These are phyloP conservation scores for Breynia disticha DNA, from an alignment of 441 rosid species.

Conservation along the genomic window DNA sequence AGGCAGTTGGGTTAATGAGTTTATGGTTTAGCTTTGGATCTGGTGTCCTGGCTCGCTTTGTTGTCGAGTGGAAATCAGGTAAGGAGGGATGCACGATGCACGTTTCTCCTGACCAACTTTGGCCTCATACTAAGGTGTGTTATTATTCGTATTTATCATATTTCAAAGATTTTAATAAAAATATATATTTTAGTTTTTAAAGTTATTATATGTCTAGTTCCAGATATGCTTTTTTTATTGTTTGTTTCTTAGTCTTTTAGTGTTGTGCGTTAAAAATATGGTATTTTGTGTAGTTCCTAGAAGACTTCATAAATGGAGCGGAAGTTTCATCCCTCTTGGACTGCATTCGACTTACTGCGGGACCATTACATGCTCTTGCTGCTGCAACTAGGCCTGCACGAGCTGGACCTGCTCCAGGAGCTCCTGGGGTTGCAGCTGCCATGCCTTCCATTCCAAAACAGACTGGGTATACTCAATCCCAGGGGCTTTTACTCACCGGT, in stretches of 20 bases:
- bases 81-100: conserved; percentile 99
- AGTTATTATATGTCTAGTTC: no score
- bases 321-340: conserved; percentile 93
- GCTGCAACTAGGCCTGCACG: conserved; percentile 99
- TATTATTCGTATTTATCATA: neutral
- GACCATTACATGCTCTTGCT: conserved; percentile 91
- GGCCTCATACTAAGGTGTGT: conserved; percentile 97
- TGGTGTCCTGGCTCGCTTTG: conserved; percentile 82
- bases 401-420: conserved; percentile 67
- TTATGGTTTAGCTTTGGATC: conserved; percentile 98
- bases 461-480: conserved; percentile 47
- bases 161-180: no score
- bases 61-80: conserved; percentile 98
- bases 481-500: conserved; percentile 43
- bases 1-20: conserved; percentile 92
- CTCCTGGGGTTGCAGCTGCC: conserved; percentile 39
- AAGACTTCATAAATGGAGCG: conserved; percentile 90
- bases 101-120: conserved; percentile 97
- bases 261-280: no score
- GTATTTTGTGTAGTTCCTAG: conserved; percentile 54
- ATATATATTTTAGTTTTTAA: no score
- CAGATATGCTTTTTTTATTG: no score
- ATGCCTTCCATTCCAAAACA: conserved; percentile 53
- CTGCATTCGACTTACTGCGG: conserved; percentile 91
- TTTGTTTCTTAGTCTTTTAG: no score